phyloP scores from a whole-genome alignment of 164 flowering plant species.

The Chimonanthus praecox region DNA sequence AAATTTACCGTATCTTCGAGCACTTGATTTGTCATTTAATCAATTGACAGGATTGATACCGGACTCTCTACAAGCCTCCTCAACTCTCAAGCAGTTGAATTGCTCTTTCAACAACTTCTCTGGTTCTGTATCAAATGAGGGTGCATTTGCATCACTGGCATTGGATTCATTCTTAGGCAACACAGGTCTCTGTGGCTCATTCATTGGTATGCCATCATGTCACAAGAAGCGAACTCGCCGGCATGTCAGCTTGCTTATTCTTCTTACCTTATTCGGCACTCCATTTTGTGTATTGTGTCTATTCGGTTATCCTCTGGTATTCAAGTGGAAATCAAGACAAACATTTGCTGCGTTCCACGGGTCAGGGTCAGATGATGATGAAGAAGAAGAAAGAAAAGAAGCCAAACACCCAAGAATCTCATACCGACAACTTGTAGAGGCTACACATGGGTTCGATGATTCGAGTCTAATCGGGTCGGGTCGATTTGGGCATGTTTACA shows the following conservation, averaged over 20 bases:
- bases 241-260: constrained; percentile 29
- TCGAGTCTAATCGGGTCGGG: constrained; percentile 79
- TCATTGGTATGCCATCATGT: constrained; percentile 52
- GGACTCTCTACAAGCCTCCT: constrained; percentile 45
- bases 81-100: constrained; percentile 47
- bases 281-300: constrained; percentile 32
- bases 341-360: constrained; percentile 3
- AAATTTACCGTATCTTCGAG: constrained; percentile 56
- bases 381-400: constrained; percentile 31
- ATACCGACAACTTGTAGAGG: constrained; percentile 60
- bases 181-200: constrained; percentile 53
- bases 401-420: constrained; percentile 59
- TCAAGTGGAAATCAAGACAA: constrained; percentile 25
- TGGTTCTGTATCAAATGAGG: constrained; percentile 55
- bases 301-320: constrained; percentile 31
- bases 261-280: constrained; percentile 33
- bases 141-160: constrained; percentile 44
- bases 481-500: constrained; percentile 74
- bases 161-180: constrained; percentile 60
- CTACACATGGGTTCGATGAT: constrained; percentile 62
- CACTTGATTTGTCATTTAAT: constrained; percentile 65
- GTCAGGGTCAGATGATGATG: constrained; percentile 15
- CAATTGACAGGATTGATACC: constrained; percentile 55
- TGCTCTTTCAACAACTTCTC: constrained; percentile 72
- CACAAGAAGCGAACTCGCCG: constrained; percentile 18